phyloP scores from a whole-genome alignment of 345 rosid species.

The Pistacia vera region DNA sequence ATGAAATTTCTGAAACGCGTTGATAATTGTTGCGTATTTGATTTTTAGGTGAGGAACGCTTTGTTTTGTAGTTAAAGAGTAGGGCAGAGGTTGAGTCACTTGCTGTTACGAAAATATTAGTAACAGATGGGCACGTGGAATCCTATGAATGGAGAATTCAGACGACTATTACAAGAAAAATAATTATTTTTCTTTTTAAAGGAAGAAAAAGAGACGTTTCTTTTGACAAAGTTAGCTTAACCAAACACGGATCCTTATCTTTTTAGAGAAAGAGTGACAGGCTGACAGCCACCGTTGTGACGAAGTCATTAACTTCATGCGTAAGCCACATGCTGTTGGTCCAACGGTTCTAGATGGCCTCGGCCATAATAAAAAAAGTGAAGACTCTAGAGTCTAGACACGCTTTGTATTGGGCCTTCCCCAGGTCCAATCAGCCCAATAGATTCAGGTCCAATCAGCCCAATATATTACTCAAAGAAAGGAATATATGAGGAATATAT shows the following conservation, averaged over 20 bases:
- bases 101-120: conserved; percentile 18
- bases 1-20: conserved; percentile 32
- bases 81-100: conserved; percentile 17
- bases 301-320: conserved; percentile 5
- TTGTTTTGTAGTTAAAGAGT: not conserved
- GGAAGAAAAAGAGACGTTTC: not conserved
- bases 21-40: not conserved
- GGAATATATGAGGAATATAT: no score
- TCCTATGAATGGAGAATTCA: conserved; percentile 6
- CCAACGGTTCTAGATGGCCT: not conserved
- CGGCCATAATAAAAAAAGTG: not conserved
- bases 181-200: not conserved
- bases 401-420: no score
- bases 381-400: not conserved
- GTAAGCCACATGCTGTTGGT: not conserved
- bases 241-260: conserved; percentile 1
- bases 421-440: no score
- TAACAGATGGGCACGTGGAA: conserved; percentile 41
- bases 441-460: no score
- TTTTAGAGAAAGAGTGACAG: not conserved
- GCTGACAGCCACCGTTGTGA: not conserved
- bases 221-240: not conserved
- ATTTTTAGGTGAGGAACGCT: not conserved
- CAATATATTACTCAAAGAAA: no score
- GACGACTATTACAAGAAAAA: not conserved